A percentile compares a stretch with the other conserved stretches of the same genome.
These are phyloP conservation scores for Xylariaceae sp. DNA, from an alignment of 2,329 filamentous ascomycete genomes.

Conservation along the genomic window DNA sequence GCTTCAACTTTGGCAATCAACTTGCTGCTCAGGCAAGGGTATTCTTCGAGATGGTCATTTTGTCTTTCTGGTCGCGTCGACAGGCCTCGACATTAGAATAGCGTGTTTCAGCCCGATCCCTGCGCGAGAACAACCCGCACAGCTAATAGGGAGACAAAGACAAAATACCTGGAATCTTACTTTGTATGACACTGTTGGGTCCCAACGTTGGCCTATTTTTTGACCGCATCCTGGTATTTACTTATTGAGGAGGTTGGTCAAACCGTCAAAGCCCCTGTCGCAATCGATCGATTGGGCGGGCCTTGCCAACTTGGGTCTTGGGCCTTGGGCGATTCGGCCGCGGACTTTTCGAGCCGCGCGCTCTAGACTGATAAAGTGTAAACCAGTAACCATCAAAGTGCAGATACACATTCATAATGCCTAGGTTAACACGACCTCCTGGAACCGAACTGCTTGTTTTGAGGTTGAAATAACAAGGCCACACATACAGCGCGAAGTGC, in stretches of 20 bases:
- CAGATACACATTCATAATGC: too few species aligned
- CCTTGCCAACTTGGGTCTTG: neutral
- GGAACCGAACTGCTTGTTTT: too few species aligned
- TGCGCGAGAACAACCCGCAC: too few species aligned
- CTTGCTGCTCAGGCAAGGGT: constrained; percentile 3
- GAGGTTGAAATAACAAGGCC: neutral
- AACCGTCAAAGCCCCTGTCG: constrained; percentile 11
- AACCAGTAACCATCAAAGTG: too few species aligned
- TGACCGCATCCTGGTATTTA: constrained; percentile 19
- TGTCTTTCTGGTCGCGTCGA: constrained; percentile 8
- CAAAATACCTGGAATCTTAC: neutral
- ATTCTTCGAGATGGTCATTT: too few species aligned
- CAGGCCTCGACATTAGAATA: constrained; percentile 7
- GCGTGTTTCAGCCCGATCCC: constrained; percentile 5
- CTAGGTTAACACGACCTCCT: too few species aligned
- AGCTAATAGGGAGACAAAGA: neutral
- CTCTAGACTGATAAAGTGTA: too few species aligned
- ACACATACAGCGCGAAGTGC: constrained; percentile 13
- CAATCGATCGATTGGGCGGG: constrained; percentile 12
- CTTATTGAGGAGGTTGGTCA: constrained; percentile 16
- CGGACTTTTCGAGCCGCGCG: constrained; percentile 11
- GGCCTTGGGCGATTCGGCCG: neutral
- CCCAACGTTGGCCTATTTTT: constrained; percentile 18
- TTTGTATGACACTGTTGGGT: constrained; percentile 10
- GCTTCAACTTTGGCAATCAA: neutral